These are phyloP conservation scores for Vigna nakashimae DNA, from an alignment of 306 rosid species.

Conservation along the genomic window DNA sequence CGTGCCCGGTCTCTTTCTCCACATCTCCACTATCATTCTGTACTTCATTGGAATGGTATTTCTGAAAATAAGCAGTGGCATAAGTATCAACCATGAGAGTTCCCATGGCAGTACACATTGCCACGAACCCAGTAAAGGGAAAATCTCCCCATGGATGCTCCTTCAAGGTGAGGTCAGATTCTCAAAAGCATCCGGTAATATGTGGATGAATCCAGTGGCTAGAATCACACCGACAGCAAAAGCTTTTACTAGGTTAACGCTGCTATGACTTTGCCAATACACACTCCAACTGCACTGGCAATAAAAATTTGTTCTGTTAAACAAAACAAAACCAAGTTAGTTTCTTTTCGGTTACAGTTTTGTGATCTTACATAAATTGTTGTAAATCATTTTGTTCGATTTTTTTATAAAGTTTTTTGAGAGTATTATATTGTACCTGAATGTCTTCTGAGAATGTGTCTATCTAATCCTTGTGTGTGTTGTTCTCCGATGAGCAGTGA, in stretches of 20 bases:
- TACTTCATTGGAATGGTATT: constrained; percentile 8
- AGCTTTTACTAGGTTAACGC: constrained; percentile 47
- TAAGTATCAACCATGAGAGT: constrained; percentile 78
- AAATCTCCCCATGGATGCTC: constrained; percentile 62
- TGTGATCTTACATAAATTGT: no score
- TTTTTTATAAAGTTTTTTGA: no score
- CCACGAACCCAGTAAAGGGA: constrained; percentile 79
- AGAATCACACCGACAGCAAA: constrained; percentile 64
- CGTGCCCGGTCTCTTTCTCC: constrained; percentile 48
- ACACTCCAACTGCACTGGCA: constrained; percentile 55
- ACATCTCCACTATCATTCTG: constrained; percentile 35
- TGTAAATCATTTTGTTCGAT: no score
- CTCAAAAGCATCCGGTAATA: constrained; percentile 72
- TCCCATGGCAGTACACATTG: constrained; percentile 74
- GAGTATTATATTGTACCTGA: no score
- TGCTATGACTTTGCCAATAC: constrained; percentile 58
- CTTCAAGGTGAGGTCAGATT: constrained; percentile 51
- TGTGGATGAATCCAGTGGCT: constrained; percentile 57
- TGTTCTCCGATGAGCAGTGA: no score
- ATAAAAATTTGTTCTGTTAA: no score
- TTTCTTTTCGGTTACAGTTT: no score
- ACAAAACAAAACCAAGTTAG: no score
- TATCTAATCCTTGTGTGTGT: no score
- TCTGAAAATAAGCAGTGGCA: constrained; percentile 68
- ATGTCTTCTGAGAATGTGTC: no score